These are phyloP conservation scores for Domatiomyces globalis DNA, from an alignment of 2,329 filamentous ascomycete species.

Conservation along the genomic window DNA sequence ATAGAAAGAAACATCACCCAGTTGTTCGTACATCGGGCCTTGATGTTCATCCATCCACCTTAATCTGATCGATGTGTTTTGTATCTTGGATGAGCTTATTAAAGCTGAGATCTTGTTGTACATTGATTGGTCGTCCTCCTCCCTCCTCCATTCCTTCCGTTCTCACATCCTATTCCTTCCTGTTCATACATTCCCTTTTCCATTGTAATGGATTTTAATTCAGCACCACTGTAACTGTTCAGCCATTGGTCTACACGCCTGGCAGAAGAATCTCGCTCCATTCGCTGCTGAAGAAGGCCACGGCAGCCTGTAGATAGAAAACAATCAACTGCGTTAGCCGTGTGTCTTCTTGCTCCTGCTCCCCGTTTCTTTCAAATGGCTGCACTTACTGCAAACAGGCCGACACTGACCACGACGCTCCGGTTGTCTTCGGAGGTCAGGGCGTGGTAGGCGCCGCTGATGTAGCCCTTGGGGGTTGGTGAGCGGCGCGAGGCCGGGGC, in stretches of 20 bases:
- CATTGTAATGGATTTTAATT: neutral
- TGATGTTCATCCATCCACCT: neutral
- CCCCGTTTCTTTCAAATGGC: neutral
- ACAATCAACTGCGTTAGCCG: neutral
- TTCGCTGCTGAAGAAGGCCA: neutral
- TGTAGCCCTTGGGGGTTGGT: constrained; percentile 37
- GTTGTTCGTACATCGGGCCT: neutral
- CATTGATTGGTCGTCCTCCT: neutral
- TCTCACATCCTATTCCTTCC: neutral
- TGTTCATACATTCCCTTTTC: neutral
- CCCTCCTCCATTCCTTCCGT: too few species aligned
- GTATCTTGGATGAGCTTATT: neutral
- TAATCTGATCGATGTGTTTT: neutral
- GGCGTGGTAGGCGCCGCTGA: constrained; percentile 46
- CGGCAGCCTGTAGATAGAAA: neutral
- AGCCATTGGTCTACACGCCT: neutral
- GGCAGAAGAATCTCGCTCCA: constrained; percentile 1
- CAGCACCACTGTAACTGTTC: neutral
- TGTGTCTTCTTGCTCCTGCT: neutral
- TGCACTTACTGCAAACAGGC: constrained; percentile 51
- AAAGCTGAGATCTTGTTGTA: neutral
- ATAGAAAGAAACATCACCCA: too few species aligned
- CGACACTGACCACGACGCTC: constrained; percentile 52
- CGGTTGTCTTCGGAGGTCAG: constrained; percentile 55
- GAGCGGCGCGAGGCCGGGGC: constrained; percentile 30